Base-by-base conservation (phyloP, 2,329 filamentous ascomycete species). In the Botrytis sinoallii region DNA sequence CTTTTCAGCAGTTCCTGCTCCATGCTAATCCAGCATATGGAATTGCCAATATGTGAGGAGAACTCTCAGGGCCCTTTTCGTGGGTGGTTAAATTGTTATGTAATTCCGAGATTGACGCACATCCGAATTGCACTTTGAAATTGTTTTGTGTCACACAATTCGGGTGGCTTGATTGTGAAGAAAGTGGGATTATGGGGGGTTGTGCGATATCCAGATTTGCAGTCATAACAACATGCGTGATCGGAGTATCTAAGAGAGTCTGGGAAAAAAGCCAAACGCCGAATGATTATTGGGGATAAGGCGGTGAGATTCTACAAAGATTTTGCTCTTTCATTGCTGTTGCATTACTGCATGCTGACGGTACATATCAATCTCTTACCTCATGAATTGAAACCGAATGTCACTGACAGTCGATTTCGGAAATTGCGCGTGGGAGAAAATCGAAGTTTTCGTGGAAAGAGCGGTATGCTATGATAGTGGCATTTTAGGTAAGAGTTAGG, bases 41-140 rank as follows among this genome's bases (percentile, higher is more conserved):
- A 67, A 67, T n/a, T 38, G 40, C n/a, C 40, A 44, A 44, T 22
- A 5, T 55, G 16, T 7, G 32, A 67, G 32, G 7, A 40, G 25
- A 29, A n/a, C 35, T 68, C 8, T 22, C 29, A 4, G 18, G 65
- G 35, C 25, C 35, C 35, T 68, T 68, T 68, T 55, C 65, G 65
- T 55, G 46, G 46, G 18, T 57, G 35, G 32, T 68, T 29, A 42
- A 57, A 42, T 42, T 29, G 35, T 68, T 68, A 68, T 68, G 65
- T 68, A 68, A 68, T 55, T 68, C 65, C 65, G 65, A 68, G 48
- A 68, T 68, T 68, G 65, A 52, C 65, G 48, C 48, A 57, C 65
- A 57, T 57, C 48, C 4, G 46, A 10, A 40, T 57, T 68, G 48
- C 66, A 42, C 35, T 57, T 42, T 57, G 48, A 68, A 57, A 68